Conservation (phyloP, 768 basidiomycete species). For the Tubosaeta sp. region DNA sequence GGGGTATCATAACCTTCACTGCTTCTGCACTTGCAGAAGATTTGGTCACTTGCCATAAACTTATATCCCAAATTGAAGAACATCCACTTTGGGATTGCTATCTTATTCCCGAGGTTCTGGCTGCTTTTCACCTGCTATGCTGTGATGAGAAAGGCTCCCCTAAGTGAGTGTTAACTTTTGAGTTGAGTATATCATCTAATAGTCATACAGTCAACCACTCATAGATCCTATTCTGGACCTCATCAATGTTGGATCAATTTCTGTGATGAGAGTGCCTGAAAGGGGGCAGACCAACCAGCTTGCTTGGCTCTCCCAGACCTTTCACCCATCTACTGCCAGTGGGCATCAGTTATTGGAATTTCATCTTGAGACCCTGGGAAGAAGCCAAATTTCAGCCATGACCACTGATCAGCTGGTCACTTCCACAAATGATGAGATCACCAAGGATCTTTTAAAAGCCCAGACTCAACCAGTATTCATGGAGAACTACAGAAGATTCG, state of each 20-base stretch:
- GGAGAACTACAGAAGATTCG: slow-evolving; percentile 60
- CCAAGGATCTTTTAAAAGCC: slow-evolving; percentile 46
- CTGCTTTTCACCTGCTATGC: slow-evolving; percentile 30
- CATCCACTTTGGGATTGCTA: slow-evolving; percentile 71
- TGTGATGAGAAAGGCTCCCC: not conserved
- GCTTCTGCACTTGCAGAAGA: slow-evolving; percentile 54
- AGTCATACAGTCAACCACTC: slow-evolving; percentile 7
- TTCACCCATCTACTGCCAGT: slow-evolving; percentile 18
- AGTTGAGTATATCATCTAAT: not conserved
- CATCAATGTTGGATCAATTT: slow-evolving; percentile 52
- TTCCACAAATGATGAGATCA: slow-evolving; percentile 44
- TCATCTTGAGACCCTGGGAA: slow-evolving; percentile 30
- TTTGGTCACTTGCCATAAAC: slow-evolving; percentile 42
- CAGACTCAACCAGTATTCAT: slow-evolving; percentile 63
- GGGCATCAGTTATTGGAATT: slow-evolving; percentile 39
- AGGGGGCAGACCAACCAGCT: slow-evolving; percentile 20
- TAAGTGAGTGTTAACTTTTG: slow-evolving; percentile 7
- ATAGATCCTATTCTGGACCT: slow-evolving; percentile 23
- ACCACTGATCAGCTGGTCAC: slow-evolving; percentile 31
- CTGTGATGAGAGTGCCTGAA: slow-evolving; percentile 50
- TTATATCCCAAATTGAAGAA: slow-evolving; percentile 47
- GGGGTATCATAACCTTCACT: slow-evolving; percentile 71
- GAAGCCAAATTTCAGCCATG: slow-evolving; percentile 27
- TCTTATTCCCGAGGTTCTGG: slow-evolving; percentile 60
- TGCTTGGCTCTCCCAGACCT: slow-evolving; percentile 22